Conservation (phyloP, 441 rosid genomes). For the Heliophila coronopifolia region DNA sequence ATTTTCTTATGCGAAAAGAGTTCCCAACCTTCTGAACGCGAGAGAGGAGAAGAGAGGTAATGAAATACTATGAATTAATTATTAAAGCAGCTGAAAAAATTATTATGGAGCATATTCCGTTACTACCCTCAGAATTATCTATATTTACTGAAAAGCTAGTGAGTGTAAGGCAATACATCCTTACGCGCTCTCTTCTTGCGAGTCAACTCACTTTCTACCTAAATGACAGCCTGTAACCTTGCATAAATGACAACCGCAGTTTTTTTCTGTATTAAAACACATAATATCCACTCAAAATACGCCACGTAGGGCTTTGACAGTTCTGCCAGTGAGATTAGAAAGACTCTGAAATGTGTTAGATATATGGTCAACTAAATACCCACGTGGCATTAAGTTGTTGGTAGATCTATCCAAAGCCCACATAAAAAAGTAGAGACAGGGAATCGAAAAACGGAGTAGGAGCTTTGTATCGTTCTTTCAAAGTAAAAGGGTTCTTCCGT, state of each 20-base stretch:
- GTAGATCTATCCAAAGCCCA: constrained; percentile 4
- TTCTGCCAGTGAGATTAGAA: constrained; percentile 2
- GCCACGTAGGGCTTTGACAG: constrained; percentile 4
- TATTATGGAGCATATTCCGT: constrained; percentile 1
- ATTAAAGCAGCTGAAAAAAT: constrained; percentile 6
- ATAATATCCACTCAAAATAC: background rate
- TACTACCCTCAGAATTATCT: constrained; percentile 12
- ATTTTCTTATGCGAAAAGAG: constrained; percentile 33
- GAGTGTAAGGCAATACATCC: no score
- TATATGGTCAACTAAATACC: constrained; percentile 16
- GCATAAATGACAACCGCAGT: background rate
- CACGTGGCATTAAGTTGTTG: constrained; percentile 25
- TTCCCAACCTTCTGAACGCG: constrained; percentile 40
- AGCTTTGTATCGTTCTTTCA: background rate
- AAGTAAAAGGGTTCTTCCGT: background rate
- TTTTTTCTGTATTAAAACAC: background rate
- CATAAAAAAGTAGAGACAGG: background rate
- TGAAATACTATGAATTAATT: no score
- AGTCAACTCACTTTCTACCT: background rate
- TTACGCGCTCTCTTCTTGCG: constrained; percentile 29
- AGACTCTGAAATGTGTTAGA: background rate
- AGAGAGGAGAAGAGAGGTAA: constrained; percentile 1
- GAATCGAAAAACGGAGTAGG: constrained; percentile 16
- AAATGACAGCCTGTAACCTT: constrained; percentile 27
- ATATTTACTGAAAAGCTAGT: constrained; percentile 29